Evolutionary conservation across 192 early-diverging fungal genomes (phyloP).

Genomic region (Podila horticola): DNA sequence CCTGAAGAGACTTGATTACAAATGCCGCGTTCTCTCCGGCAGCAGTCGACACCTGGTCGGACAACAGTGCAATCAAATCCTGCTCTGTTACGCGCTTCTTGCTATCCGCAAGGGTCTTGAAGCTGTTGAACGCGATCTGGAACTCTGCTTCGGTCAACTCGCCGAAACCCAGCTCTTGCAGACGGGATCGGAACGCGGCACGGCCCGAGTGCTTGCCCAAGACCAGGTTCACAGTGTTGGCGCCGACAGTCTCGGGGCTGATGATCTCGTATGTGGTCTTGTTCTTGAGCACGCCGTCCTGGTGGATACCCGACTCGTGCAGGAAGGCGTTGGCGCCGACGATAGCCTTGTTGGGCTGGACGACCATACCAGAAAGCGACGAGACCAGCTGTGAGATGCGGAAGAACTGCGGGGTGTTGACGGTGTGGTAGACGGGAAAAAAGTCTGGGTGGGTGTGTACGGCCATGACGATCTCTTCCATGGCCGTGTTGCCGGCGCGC

Average conservation of each 20-base stretch:
- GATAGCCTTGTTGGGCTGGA: conserved; percentile 98
- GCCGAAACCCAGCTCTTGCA: conserved; percentile 80
- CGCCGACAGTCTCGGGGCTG: conserved; percentile 90
- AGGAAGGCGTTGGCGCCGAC: conserved; percentile 97
- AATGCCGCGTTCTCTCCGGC: conserved; percentile 61
- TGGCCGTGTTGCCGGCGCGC: conserved; percentile 96
- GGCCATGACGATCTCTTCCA: conserved; percentile 97
- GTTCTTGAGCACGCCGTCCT: conserved; percentile 98
- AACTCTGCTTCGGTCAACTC: conserved; percentile 69
- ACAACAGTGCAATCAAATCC: conserved; percentile 88
- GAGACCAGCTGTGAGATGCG: conserved; percentile 91
- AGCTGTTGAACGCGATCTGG: conserved; percentile 85
- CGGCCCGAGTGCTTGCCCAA: conserved; percentile 98
- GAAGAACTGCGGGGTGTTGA: conserved; percentile 91
- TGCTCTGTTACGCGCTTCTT: conserved; percentile 90
- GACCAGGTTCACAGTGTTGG: conserved; percentile 85
- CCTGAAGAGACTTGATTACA: conserved; percentile 78
- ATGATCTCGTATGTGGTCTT: conserved; percentile 98
- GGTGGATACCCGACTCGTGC: conserved; percentile 98
- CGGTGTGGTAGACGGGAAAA: conserved; percentile 90
- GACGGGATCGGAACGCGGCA: conserved; percentile 87
- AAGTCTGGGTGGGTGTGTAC: conserved; percentile 90
- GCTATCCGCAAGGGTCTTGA: conserved; percentile 95
- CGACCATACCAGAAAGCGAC: conserved; percentile 90
- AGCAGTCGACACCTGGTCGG: conserved; percentile 69